These are phyloP conservation scores for Phycomyces blakesleeanus DNA, from an alignment of 192 early-diverging fungal genomes.

Conservation along the genomic window DNA sequence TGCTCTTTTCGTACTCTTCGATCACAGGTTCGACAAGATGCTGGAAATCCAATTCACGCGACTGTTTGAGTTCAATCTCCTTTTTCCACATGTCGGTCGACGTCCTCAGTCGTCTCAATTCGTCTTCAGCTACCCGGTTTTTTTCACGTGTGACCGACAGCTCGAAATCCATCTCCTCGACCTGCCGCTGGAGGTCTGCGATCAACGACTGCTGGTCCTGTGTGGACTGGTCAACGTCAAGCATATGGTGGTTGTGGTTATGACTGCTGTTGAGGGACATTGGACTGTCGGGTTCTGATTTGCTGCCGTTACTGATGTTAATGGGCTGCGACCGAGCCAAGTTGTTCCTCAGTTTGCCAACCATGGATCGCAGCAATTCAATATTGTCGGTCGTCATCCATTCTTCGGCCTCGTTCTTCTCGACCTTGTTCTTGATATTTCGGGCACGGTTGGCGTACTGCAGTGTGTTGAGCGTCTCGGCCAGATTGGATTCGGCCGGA, in stretches of 20 bases:
- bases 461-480: conserved; percentile 93
- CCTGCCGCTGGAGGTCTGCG: conserved; percentile 18
- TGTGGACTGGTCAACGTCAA: conserved; percentile 23
- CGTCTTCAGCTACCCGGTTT: conserved; percentile 18
- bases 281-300: background rate
- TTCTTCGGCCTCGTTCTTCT: conserved; percentile 67
- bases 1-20: conserved; percentile 66
- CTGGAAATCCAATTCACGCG: conserved; percentile 39
- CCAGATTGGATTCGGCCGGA: conserved; percentile 78
- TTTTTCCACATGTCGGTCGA: background rate
- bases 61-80: background rate
- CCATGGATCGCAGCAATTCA: conserved; percentile 62
- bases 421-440: conserved; percentile 90
- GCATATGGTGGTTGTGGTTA: no score
- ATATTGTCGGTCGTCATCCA: conserved; percentile 59
- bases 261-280: conserved; percentile 1
- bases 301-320: no score
- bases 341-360: conserved; percentile 59
- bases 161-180: conserved; percentile 15
- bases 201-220: conserved; percentile 19
- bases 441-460: conserved; percentile 94
- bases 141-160: conserved; percentile 8
- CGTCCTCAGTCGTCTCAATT: conserved; percentile 17
- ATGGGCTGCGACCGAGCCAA: conserved; percentile 20
- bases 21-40: conserved; percentile 65